Evolutionary conservation across 371 early-diverging fungal species (phyloP), one percentile per base, ranked within the genome.

Genomic region (Capillidium rhysosporum): DNA sequence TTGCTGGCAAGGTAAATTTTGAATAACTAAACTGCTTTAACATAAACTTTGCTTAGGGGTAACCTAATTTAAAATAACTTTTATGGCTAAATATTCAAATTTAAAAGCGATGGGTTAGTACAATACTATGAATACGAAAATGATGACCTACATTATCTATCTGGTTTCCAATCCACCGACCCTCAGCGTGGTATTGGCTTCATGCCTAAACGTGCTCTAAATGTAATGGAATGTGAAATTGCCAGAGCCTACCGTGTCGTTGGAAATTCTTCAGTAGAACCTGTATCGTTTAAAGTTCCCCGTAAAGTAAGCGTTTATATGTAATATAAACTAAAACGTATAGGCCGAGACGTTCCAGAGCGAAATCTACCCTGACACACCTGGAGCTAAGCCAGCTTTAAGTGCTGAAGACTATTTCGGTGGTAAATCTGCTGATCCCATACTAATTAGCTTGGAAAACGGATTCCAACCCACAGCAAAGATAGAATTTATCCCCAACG

Each of bases 261-360:
- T 4, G 79, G 79, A 55, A 78, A 76, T 39, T n/a, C 28, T 21
- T 58, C 83, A 55, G 76, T 97, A 48, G 98, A 96, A 66, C 98
- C 98, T 20, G 86, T 97, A 52, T 86, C 89, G 25, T 93, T 97
- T 72, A 85, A 76, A 49, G 97, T 95, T 2, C 98, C 98, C n/a
- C 71, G 98, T 63, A 88, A 85, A 77, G 90, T 85, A 71, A 57
- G 58, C 10, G 16, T 39, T n/a, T 21, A n/a, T 46, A 2, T 30
- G 10, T 21, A 31, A 18, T 18, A 25, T 58, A 7, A 45, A 23
- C 26, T 38, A 29, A n/a, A 39, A 40, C 41, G 25, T 1, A 20
- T 69, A 92, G 87, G 75, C 90, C 34, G 96, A 96, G 65, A 74
- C 84, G n/a, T 97, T 97, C 85, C 95, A 94, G 67, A 61, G 81